Percentiles rank a stretch among this genome's conserved stretches.
phyloP scores from a whole-genome alignment of 495 filamentous ascomycete species.

The Hyaloscypha hepaticicola region DNA sequence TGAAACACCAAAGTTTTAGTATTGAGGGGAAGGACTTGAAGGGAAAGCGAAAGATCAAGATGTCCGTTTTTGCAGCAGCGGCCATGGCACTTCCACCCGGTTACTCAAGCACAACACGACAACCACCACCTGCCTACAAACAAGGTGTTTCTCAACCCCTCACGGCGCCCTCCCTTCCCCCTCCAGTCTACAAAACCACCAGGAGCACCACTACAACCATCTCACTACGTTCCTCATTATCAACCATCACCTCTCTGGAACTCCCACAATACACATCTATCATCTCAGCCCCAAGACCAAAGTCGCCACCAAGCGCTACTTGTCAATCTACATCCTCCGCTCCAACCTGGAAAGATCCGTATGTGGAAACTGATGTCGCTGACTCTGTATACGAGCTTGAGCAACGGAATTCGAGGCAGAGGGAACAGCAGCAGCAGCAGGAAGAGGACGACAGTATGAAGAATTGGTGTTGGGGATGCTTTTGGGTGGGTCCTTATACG shows the following conservation, averaged over 20 bases:
- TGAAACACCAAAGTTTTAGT: neutral
- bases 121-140: slow-evolving; percentile 6
- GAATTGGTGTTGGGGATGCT: slow-evolving; percentile 20
- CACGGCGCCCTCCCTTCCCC: neutral
- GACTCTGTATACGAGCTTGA: neutral
- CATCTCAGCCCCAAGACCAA: neutral
- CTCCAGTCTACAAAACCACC: slow-evolving; percentile 1
- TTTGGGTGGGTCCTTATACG: slow-evolving; percentile 8
- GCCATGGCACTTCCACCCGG: neutral
- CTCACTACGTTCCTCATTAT: neutral
- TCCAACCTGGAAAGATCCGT: slow-evolving; percentile 1
- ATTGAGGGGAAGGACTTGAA: neutral
- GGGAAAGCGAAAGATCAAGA: neutral
- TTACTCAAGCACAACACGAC: neutral
- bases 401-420: slow-evolving; percentile 7
- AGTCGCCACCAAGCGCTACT: neutral
- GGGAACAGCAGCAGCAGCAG: neutral
- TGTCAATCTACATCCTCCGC: neutral
- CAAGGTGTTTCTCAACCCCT: neutral
- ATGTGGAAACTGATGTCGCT: neutral
- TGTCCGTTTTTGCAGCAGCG: slow-evolving; percentile 7
- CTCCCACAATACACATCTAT: slow-evolving; percentile 7
- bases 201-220: neutral
- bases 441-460: slow-evolving; percentile 2
- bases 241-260: neutral